Evolutionary conservation across 176 grass and related monocot species (phyloP).

Genomic region (Musa beccarii): DNA sequence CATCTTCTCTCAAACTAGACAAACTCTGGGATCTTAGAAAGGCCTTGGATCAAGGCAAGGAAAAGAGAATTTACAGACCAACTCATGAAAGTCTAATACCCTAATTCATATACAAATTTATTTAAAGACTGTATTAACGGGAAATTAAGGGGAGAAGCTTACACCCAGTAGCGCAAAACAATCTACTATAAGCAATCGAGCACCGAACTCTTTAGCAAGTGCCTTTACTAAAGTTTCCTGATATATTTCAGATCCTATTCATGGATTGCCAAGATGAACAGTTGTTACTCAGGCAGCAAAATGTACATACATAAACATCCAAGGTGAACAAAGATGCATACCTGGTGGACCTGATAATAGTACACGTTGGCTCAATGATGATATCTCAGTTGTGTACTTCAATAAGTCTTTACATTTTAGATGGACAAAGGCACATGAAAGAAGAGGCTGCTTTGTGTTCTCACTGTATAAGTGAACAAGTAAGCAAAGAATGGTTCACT

Average conservation of each 20-base stretch:
- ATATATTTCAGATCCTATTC: slow-evolving; percentile 88
- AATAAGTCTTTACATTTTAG: slow-evolving; percentile 66
- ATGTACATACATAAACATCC: not conserved
- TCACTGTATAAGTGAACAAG: slow-evolving; percentile 52
- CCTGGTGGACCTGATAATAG: slow-evolving; percentile 88
- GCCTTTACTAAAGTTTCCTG: slow-evolving; percentile 81
- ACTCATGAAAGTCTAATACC: not conserved
- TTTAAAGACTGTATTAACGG: not conserved
- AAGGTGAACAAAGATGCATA: slow-evolving; percentile 28
- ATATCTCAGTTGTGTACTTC: slow-evolving; percentile 69
- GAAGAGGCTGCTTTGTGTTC: slow-evolving; percentile 64
- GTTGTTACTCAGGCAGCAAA: not conserved
- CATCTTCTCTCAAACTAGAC: not conserved
- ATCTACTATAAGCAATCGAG: slow-evolving; percentile 77
- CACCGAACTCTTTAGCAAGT: slow-evolving; percentile 70
- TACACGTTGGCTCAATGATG: slow-evolving; percentile 76
- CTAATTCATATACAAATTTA: not conserved
- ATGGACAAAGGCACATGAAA: slow-evolving; percentile 80
- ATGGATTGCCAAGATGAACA: slow-evolving; percentile 9
- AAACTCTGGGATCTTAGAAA: not conserved
- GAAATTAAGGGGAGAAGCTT: slow-evolving; percentile 34
- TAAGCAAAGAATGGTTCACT: slow-evolving; percentile 22
- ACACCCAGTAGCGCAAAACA: slow-evolving; percentile 53
- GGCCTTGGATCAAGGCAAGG: not conserved
- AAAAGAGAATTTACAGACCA: not conserved